phyloP scores from a whole-genome alignment of 2,329 filamentous ascomycete genomes.

The Exophiala alcalophila region DNA sequence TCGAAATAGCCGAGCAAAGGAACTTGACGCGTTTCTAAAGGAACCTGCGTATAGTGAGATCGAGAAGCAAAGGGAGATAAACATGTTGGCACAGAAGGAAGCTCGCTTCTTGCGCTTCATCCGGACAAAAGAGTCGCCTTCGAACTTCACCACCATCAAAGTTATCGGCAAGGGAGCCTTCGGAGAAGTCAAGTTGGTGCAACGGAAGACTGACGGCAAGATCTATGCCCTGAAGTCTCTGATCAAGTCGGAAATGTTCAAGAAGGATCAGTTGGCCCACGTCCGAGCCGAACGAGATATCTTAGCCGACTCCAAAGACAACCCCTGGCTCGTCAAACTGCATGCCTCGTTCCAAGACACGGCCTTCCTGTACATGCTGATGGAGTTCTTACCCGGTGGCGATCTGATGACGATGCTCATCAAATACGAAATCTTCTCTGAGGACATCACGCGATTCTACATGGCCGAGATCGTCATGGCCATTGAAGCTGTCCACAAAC shows the following conservation, averaged over 20 bases:
- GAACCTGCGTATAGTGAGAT: conserved; percentile 71
- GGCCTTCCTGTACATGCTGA: conserved; percentile 96
- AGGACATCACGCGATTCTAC: conserved; percentile 98
- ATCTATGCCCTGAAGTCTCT: conserved; percentile 98
- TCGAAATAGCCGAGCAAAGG: conserved; percentile 90
- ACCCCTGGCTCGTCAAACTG: conserved; percentile 97
- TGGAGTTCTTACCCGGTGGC: conserved; percentile 98
- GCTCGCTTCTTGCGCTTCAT: conserved; percentile 91
- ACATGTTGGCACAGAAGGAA: conserved; percentile 80
- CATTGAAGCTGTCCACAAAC: conserved; percentile 97
- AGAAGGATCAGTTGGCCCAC: conserved; percentile 96
- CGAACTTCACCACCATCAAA: conserved; percentile 95
- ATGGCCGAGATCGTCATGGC: conserved; percentile 97
- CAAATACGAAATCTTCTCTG: conserved; percentile 99
- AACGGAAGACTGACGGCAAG: conserved; percentile 93
- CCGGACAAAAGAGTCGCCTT: conserved; percentile 84
- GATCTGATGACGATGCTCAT: conserved; percentile 99
- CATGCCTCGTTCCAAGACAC: conserved; percentile 97
- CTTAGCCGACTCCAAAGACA: conserved; percentile 90
- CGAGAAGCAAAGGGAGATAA: conserved; percentile 80
- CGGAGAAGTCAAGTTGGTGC: conserved; percentile 95
- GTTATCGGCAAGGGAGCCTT: conserved; percentile 99
- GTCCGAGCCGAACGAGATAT: conserved; percentile 98
- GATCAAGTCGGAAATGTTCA: conserved; percentile 99
- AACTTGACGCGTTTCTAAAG: conserved; percentile 80